Conservation (phyloP, 805 yeast species). For the Saccharomyces jurei region DNA sequence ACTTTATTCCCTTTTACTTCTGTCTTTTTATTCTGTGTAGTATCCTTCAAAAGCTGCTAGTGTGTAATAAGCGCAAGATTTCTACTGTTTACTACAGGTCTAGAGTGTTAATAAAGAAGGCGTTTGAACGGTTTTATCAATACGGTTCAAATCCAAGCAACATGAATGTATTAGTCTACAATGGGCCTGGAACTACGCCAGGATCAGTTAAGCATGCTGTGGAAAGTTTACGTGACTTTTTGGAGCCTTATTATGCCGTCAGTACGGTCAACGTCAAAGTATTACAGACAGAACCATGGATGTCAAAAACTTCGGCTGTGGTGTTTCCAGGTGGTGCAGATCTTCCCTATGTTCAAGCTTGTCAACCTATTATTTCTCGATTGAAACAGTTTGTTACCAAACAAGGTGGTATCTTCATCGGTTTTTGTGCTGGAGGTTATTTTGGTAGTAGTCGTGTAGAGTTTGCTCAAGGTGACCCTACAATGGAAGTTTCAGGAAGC, state of each 20-base stretch:
- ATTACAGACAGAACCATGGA: constrained; percentile 81
- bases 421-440: constrained; percentile 95
- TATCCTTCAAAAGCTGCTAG: not conserved
- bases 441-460: constrained; percentile 69
- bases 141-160: constrained; percentile 2
- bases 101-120: not conserved
- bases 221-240: constrained; percentile 61
- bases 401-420: constrained; percentile 75
- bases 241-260: constrained; percentile 88
- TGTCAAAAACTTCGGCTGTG: constrained; percentile 61
- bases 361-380: constrained; percentile 62
- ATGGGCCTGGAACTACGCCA: constrained; percentile 75
- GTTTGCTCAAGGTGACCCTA: constrained; percentile 67
- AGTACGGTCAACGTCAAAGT: constrained; percentile 55
- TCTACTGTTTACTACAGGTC: not conserved
- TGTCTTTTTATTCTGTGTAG: not conserved
- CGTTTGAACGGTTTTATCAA: not conserved
- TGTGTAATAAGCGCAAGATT: not conserved
- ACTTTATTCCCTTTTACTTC: not conserved
- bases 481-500: constrained; percentile 74
- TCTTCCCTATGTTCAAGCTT: constrained; percentile 65
- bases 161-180: constrained; percentile 70
- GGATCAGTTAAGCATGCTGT: constrained; percentile 80
- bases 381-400: constrained; percentile 56
- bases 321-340: constrained; percentile 98